Evolutionary conservation across 768 basidiomycete species (phyloP), one percentile per base, ranked within the genome.

Genomic region (Suillus discolor): DNA sequence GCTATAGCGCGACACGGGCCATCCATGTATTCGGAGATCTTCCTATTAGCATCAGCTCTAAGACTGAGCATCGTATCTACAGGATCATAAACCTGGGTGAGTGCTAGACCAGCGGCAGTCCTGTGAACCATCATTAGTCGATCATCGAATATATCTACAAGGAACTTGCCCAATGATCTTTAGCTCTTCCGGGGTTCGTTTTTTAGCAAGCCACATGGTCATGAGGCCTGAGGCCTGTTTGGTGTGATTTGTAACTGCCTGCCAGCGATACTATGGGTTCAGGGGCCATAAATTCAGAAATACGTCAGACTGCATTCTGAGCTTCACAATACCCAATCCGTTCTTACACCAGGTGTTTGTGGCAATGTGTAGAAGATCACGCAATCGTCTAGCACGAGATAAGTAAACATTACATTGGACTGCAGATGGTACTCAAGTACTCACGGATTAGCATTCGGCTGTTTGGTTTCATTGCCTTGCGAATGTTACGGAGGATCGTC

Each of bases 141-240:
- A 13, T 39, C 20, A 12, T 67, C 44, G 60, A 34, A 61, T 36
- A 18, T 28, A 57, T 36, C 23, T n/a, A 39, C 25, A 39, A 16
- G 15, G n/a, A 57, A 57, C 57, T 57, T 39, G 15, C 36, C n/a
- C 57, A 7, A 57, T 15, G n/a, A 38, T 23, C n/a, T 57, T 23
- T 13, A 57, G 82, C 5, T 83, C 79, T 3, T 78, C 66, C 15
- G 85, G 57, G 0, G 78, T 80, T 6, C 84, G 79, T 65, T 84
- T 83, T 67, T 80, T 76, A n/a, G 8, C 76, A 20, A 71, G 53
- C 79, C 83, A 79, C 84, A 85, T 83, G 61, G 77, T 79, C 49
- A 85, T n/a, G n/a, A n/a, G n/a, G n/a, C n/a, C n/a, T n/a, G n/a
- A n/a, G 57, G 63, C 86, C 85, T 57, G 79, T 79, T 39, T 81